phyloP scores from a whole-genome alignment of 495 filamentous ascomycete species.

The Tricharina praecox region DNA sequence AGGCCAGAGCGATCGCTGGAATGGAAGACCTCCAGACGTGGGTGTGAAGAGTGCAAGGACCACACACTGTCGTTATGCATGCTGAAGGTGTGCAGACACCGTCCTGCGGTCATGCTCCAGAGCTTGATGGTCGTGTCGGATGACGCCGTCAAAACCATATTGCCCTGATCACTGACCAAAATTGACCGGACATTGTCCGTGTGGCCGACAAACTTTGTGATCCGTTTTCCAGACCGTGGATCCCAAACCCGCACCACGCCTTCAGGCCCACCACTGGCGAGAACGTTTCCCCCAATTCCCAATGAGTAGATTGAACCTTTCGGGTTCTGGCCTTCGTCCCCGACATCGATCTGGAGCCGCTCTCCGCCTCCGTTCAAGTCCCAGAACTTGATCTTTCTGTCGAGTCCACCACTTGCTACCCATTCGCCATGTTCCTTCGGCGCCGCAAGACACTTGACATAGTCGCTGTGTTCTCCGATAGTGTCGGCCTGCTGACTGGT shows the following conservation, averaged over 20 bases:
- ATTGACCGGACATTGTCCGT: conserved; percentile 89
- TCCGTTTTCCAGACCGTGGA: conserved; percentile 66
- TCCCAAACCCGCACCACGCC: conserved; percentile 91
- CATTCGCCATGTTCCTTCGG: conserved; percentile 53
- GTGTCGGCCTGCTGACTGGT: conserved; percentile 52
- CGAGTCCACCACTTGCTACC: conserved; percentile 92
- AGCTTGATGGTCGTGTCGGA: conserved; percentile 95
- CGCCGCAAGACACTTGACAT: conserved; percentile 83
- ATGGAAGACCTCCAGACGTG: conserved; percentile 74
- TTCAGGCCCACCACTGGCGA: conserved; percentile 89
- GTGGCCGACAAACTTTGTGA: conserved; percentile 96
- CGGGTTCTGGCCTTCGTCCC: conserved; percentile 51
- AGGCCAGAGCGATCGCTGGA: conserved; percentile 81
- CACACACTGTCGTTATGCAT: conserved; percentile 99
- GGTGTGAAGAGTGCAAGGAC: conserved; percentile 82
- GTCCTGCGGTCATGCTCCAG: conserved; percentile 84
- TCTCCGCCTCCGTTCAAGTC: conserved; percentile 77
- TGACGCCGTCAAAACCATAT: conserved; percentile 84
- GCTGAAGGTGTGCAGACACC: conserved; percentile 92
- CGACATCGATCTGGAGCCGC: conserved; percentile 65
- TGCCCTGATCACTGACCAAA: conserved; percentile 69
- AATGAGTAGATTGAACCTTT: conserved; percentile 94
- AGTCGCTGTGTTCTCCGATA: conserved; percentile 86
- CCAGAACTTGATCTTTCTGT: conserved; percentile 84
- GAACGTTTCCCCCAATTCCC: conserved; percentile 46